phyloP scores from a whole-genome alignment of 495 filamentous ascomycete species.

The Hyaloscypha bicolor region DNA sequence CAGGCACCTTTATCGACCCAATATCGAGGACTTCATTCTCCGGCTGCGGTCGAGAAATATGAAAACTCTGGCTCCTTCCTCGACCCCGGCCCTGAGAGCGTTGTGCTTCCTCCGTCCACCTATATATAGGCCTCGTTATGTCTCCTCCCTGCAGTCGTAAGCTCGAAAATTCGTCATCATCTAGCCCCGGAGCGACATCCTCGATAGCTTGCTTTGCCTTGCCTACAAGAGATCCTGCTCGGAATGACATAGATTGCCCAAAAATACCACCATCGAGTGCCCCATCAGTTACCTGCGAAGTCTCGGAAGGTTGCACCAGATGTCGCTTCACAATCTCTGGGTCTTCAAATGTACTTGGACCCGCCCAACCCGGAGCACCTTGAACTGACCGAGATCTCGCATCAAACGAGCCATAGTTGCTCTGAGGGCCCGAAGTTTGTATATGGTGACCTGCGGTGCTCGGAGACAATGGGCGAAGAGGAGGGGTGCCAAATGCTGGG shows the following conservation, averaged over 20 bases:
- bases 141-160: conserved; percentile 90
- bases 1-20: conserved; percentile 84
- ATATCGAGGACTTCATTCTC: conserved; percentile 82
- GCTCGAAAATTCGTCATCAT: conserved; percentile 87
- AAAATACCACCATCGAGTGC: conserved; percentile 29
- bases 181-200: conserved; percentile 51
- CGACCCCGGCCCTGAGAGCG: conserved; percentile 54
- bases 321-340: conserved; percentile 81
- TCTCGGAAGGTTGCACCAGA: conserved; percentile 68
- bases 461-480: conserved; percentile 59
- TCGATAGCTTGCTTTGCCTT: conserved; percentile 51
- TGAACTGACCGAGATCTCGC: conserved; percentile 47
- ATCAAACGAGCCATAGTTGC: conserved; percentile 83
- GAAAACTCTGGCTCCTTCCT: conserved; percentile 82
- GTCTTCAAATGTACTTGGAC: conserved; percentile 65
- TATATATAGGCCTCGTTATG: conserved; percentile 90
- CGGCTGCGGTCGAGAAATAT: conserved; percentile 70
- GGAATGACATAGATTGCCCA: conserved; percentile 27
- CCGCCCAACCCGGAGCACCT: conserved; percentile 37
- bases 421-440: conserved; percentile 53
- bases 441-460: conserved; percentile 45
- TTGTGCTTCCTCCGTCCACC: conserved; percentile 85
- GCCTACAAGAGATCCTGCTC: conserved; percentile 40
- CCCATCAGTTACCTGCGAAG: conserved; percentile 21
- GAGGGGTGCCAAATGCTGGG: conserved; percentile 61